Evolutionary conservation across 306 rosid genomes (phyloP).

Genomic region (Myrica gale): DNA sequence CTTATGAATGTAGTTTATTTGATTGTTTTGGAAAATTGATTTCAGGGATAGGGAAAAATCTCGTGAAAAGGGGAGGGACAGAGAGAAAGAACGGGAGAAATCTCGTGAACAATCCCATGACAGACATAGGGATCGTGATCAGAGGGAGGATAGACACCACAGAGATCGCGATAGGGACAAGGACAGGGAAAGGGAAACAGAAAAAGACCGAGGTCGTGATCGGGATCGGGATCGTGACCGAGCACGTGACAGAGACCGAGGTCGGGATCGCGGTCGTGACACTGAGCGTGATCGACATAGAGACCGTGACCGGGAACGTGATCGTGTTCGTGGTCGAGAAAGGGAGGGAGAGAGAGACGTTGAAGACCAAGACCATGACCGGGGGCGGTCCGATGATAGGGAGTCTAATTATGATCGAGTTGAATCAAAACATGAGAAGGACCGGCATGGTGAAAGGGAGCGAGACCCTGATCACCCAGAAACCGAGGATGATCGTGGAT

Average conservation of each 20-base stretch:
- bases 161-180: conserved; percentile 78
- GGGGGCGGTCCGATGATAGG: conserved; percentile 68
- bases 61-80: conserved; percentile 74
- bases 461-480: conserved; percentile 50
- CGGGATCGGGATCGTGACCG: conserved; percentile 80
- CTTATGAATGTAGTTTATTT: not conserved
- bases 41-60: conserved; percentile 90
- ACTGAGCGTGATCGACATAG: conserved; percentile 56
- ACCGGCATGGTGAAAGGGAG: conserved; percentile 54
- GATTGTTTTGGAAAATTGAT: conserved; percentile 29
- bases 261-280: conserved; percentile 65
- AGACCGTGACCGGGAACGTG: conserved; percentile 57
- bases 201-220: conserved; percentile 65
- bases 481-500: conserved; percentile 65
- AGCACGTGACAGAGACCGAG: conserved; percentile 55
- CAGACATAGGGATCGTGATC: conserved; percentile 75
- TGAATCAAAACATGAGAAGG: conserved; percentile 75
- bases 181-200: conserved; percentile 38
- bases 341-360: conserved; percentile 73
- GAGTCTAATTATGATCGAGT: conserved; percentile 62
- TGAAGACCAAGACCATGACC: conserved; percentile 56
- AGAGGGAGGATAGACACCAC: conserved; percentile 85
- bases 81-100: conserved; percentile 63
- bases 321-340: conserved; percentile 44
- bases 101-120: conserved; percentile 75